Percentiles rank a stretch among this genome's conserved stretches.
These are phyloP conservation scores for Zygoascus tannicola DNA, from an alignment of 805 yeast genomes.

Conservation along the genomic window DNA sequence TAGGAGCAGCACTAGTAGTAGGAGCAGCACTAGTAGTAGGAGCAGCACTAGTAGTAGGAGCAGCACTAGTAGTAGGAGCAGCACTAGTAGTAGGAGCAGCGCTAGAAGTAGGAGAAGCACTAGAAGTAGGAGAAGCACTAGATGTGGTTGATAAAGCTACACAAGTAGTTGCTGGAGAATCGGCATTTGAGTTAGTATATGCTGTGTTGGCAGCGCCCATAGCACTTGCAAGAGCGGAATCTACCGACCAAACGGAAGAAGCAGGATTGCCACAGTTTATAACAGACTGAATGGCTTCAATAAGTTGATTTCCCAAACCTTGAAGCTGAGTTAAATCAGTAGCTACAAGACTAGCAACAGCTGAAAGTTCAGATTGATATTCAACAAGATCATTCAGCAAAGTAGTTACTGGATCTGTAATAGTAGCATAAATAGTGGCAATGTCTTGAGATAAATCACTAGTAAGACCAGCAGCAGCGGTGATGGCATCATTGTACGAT, in stretches of 20 bases:
- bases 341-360: neutral
- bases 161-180: neutral
- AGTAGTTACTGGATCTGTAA: neutral
- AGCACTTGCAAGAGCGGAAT: neutral
- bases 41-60: constrained; percentile 8
- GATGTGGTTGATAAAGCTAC: neutral
- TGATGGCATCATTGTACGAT: neutral
- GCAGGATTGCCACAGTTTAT: neutral
- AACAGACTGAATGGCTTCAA: neutral
- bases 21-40: constrained; percentile 5
- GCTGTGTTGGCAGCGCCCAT: neutral
- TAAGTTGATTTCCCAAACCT: neutral
- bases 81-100: constrained; percentile 1
- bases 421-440: neutral
- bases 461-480: neutral
- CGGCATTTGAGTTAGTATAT: neutral
- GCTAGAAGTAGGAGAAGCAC: constrained; percentile 4
- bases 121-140: constrained; percentile 4
- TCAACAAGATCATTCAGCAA: neutral
- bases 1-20: constrained; percentile 8
- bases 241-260: neutral
- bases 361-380: neutral
- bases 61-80: constrained; percentile 1
- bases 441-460: neutral
- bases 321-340: neutral